Evolutionary conservation across 78 protist species (phyloP), one percentile per base, ranked within the genome.

Genomic region (Isochrysis galbana): DNA sequence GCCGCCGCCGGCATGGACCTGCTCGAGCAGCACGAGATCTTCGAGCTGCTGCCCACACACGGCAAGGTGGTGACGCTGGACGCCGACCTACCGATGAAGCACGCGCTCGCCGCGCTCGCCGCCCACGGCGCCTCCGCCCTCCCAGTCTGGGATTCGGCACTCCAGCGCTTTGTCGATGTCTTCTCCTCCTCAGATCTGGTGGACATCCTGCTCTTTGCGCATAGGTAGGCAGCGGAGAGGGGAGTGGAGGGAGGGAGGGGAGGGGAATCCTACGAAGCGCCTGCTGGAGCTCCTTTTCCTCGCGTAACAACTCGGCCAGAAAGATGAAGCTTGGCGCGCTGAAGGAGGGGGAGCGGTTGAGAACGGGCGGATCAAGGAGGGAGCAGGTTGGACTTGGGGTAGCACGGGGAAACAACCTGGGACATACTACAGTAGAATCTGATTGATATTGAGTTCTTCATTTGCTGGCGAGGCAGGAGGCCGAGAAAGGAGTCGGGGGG

Each of bases 101-200:
- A 80, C 54, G 88, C 88, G 36, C 55, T 80, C 38, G 88, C 14
- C 38, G 88, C 88, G 88, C 88, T 80, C 36, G 54, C 88, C 17
- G 3, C 51, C 29, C 88, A 80, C 54, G n/a, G 26, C 55, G 39
- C 51, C 0, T 11, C 11, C 22, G 25, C 25, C 22, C 84, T 77
- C 32, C 84, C 84, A 23, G 84, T 77, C 2, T 77, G 84, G 84
- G 84, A 77, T 29, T 39, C 47, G 5, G 14, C 19, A 19, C 84
- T 22, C 34, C 84, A 77, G 46, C 84, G 84, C 17, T 77, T 77
- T 14, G 84, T 77, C 14, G 84, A 77, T 14, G 84, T 77, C 14
- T 77, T 77, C 47, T 23, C 84, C 29, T 77, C 47, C 46, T 3
- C 84, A 23, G 84, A 77, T 29, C 46, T 77, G 34, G 84, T 77